Percentiles rank a stretch among this genome's conserved stretches.
These are phyloP conservation scores for Blastocystis sp. DNA, from an alignment of 352 stramenopile genomes.

Conservation along the genomic window DNA sequence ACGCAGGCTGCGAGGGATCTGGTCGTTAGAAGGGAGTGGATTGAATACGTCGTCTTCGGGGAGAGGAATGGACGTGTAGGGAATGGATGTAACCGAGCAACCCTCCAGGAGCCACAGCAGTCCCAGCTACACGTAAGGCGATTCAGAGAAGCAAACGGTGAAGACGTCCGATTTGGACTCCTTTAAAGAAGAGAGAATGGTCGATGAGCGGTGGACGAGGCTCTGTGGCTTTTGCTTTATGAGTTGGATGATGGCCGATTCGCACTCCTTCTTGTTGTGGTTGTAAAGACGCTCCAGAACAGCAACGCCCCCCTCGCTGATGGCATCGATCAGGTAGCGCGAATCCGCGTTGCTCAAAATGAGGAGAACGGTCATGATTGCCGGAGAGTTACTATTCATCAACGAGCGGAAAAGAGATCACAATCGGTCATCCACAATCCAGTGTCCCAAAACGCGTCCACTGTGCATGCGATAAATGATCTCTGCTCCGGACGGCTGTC, in stretches of 20 bases:
- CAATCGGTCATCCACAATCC: slow-evolving; percentile 14
- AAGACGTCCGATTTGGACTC: slow-evolving; percentile 16
- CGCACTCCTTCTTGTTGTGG: slow-evolving; percentile 45
- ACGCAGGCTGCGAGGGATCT: slow-evolving; percentile 46
- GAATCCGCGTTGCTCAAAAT: slow-evolving; percentile 55
- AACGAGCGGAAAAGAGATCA: background rate
- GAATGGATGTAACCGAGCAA: slow-evolving; percentile 1
- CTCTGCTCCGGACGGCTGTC: slow-evolving; percentile 7
- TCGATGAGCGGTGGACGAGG: slow-evolving; percentile 18
- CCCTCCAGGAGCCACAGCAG: slow-evolving; percentile 58
- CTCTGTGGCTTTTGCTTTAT: slow-evolving; percentile 60
- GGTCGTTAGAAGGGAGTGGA: background rate
- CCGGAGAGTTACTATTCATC: slow-evolving; percentile 29
- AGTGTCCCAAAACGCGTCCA: slow-evolving; percentile 26
- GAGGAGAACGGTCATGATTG: slow-evolving; percentile 70
- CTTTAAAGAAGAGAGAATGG: background rate
- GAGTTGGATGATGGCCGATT: slow-evolving; percentile 54
- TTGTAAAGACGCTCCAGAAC: slow-evolving; percentile 51
- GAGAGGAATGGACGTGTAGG: slow-evolving; percentile 14
- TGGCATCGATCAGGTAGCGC: slow-evolving; percentile 32
- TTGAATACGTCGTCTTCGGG: slow-evolving; percentile 4
- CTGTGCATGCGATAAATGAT: slow-evolving; percentile 17
- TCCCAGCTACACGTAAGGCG: background rate
- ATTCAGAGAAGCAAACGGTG: background rate
- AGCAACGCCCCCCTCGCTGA: background rate